Percentiles rank a stretch among this genome's conserved stretches.
phyloP scores from a whole-genome alignment of 768 basidiomycete species.

The Lentinula aciculospora region DNA sequence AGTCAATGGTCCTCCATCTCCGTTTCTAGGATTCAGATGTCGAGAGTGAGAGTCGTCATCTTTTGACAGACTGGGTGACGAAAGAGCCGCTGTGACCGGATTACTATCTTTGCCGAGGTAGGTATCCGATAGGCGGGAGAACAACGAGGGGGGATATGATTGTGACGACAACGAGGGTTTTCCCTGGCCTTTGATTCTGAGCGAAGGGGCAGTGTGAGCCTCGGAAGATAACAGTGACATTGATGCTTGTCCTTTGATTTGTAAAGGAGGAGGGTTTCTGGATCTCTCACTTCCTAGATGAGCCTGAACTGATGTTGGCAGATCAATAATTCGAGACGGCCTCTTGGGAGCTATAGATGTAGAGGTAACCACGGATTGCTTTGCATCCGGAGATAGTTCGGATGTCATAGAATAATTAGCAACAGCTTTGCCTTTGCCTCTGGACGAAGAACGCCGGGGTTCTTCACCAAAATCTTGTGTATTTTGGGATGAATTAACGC shows the following conservation, averaged over 20 bases:
- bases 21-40: not conserved
- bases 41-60: not conserved
- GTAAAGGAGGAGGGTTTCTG: not conserved
- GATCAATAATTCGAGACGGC: not conserved
- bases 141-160: not conserved
- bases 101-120: not conserved
- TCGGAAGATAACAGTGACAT: not conserved
- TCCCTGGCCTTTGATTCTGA: not conserved
- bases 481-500: not conserved
- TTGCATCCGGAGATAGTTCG: not conserved
- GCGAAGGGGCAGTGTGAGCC: too few species aligned
- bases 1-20: not conserved
- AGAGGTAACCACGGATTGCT: not conserved
- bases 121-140: slow-evolving; percentile 1
- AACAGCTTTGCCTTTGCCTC: not conserved
- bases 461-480: not conserved
- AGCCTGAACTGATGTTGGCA: slow-evolving; percentile 14
- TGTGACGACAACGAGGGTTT: not conserved
- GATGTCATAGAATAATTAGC: not conserved
- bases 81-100: not conserved
- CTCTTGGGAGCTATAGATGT: not conserved
- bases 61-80: not conserved
- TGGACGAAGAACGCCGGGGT: not conserved
- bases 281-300: slow-evolving; percentile 8
- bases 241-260: not conserved